phyloP scores from a whole-genome alignment of 805 yeast genomes.

The Hanseniaspora taiwanica region DNA sequence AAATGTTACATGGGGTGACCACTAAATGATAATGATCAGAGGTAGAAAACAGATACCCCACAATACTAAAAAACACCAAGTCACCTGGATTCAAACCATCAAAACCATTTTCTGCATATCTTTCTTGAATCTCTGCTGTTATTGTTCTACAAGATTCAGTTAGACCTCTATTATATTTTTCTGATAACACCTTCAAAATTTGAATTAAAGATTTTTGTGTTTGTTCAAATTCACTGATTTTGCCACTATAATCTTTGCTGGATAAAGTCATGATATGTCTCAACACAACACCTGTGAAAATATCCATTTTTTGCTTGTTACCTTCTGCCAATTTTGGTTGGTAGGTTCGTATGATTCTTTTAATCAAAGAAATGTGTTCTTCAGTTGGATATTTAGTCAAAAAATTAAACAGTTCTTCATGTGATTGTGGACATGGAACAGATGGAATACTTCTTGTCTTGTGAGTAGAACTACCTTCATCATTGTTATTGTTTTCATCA shows the following conservation, averaged over 20 bases:
- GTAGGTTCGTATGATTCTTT: slow-evolving; percentile 42
- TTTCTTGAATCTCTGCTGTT: slow-evolving; percentile 39
- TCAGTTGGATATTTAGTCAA: slow-evolving; percentile 24
- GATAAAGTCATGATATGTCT: slow-evolving; percentile 42
- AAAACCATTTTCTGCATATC: slow-evolving; percentile 29
- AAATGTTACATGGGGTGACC: slow-evolving; percentile 67
- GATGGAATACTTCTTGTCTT: slow-evolving; percentile 9
- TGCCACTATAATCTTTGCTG: slow-evolving; percentile 16
- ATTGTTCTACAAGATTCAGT: slow-evolving; percentile 49
- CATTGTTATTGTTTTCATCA: slow-evolving; percentile 23
- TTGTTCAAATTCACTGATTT: slow-evolving; percentile 24
- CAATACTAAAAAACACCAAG: slow-evolving; percentile 49
- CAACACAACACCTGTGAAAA: slow-evolving; percentile 48
- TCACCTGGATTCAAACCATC: slow-evolving; percentile 34
- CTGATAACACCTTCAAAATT: slow-evolving; percentile 44
- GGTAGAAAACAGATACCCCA: slow-evolving; percentile 77
- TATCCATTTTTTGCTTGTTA: slow-evolving; percentile 60
- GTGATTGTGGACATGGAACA: slow-evolving; percentile 37
- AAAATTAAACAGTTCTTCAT: slow-evolving; percentile 28
- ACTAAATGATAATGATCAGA: slow-evolving; percentile 92
- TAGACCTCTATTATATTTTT: slow-evolving; percentile 48
- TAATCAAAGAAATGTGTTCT: slow-evolving; percentile 36
- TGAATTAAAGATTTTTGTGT: slow-evolving; percentile 32
- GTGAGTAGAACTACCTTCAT: slow-evolving; percentile 11
- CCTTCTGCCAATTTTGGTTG: slow-evolving; percentile 75